A percentile compares a stretch with the other conserved stretches of the same genome.
Evolutionary conservation across 306 rosid genomes (phyloP).

Genomic region (Mimosa pudica): DNA sequence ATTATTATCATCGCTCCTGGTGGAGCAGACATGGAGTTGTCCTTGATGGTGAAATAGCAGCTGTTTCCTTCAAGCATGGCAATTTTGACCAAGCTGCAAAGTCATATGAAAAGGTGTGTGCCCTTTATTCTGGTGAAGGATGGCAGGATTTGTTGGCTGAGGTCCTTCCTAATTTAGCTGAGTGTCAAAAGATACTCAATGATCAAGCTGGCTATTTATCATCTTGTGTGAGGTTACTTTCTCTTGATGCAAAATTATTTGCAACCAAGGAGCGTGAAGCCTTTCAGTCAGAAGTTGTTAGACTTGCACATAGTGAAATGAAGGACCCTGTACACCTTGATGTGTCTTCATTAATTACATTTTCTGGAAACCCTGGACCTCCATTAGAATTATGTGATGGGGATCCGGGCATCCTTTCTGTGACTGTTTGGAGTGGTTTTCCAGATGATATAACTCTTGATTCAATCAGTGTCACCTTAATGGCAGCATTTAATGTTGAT

Average conservation of each 20-base stretch:
- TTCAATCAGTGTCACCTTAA: slow-evolving; percentile 85
- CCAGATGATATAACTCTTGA: slow-evolving; percentile 96
- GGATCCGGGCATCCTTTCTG: slow-evolving; percentile 89
- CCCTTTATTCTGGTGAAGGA: slow-evolving; percentile 93
- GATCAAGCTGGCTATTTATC: slow-evolving; percentile 98
- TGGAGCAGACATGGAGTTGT: slow-evolving; percentile 99
- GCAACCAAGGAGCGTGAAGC: slow-evolving; percentile 86
- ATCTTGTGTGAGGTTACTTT: slow-evolving; percentile 94
- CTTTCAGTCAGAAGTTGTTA: slow-evolving; percentile 82
- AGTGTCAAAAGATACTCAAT: slow-evolving; percentile 88
- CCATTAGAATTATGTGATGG: slow-evolving; percentile 90
- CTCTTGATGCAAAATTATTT: slow-evolving; percentile 90
- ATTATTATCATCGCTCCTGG: slow-evolving; percentile 92
- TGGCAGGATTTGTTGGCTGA: slow-evolving; percentile 97
- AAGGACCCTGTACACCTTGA: slow-evolving; percentile 93
- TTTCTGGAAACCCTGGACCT: slow-evolving; percentile 95
- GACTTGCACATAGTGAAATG: slow-evolving; percentile 95
- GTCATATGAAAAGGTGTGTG: slow-evolving; percentile 98
- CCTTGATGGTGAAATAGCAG: slow-evolving; percentile 98
- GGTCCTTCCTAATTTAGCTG: slow-evolving; percentile 90
- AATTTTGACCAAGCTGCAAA: slow-evolving; percentile 95
- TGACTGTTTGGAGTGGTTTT: slow-evolving; percentile 95
- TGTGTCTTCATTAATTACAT: slow-evolving; percentile 90
- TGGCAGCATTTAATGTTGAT: slow-evolving; percentile 79
- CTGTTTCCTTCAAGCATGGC: slow-evolving; percentile 75